Evolutionary conservation across 495 filamentous ascomycete genomes (phyloP), one percentile per base, ranked within the genome.

Genomic region (Neurospora sp.): DNA sequence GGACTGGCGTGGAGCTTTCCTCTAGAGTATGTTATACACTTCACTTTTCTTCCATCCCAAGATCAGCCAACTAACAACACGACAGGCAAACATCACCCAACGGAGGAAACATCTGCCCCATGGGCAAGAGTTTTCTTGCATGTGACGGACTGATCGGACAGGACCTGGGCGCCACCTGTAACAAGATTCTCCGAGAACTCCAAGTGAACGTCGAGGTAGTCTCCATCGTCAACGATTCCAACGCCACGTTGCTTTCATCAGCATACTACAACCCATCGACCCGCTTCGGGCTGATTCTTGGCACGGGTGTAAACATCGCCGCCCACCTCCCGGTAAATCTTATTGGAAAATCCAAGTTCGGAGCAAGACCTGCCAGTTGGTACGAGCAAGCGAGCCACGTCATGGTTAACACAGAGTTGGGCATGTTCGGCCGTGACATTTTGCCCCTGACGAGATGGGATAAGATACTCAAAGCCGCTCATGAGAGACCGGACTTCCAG

Each of bases 1-100:
- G 92, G 93, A 0, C 85, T 97, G 48, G 91, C 93, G 10, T 97
- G 93, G 86, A 94, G 92, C 81, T 97, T 97, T 78, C 93, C 93
- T 16, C 93, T 97, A 69, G 89, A 91, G 92, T 94, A 85, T 81
- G 84, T 85, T 75, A 38, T 70, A 38, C 41, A 38, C 38, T 31
- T 40, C 31, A 20, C 27, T 73, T 41, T 40, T 9, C 31, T 31
- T 35, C 48, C 27, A 71, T 70, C 70, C 69, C 66, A 70, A 66
- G 14, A 41, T 22, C 20, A 40, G 42, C 6, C 53, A 35, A 61
- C 74, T 82, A 59, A 79, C 72, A 70, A 41, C 0, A 37, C 37
- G 53, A 59, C 74, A 94, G 92, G 81, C 93, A 96, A 89, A 90
- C 91, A 69, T 91, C 91, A 14, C 83, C 94, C 40, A 85, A 88